Percentiles rank a stretch among this genome's conserved stretches.
phyloP scores from a whole-genome alignment of 2,329 filamentous ascomycete genomes.

The Pseudogymnoascus sp. region DNA sequence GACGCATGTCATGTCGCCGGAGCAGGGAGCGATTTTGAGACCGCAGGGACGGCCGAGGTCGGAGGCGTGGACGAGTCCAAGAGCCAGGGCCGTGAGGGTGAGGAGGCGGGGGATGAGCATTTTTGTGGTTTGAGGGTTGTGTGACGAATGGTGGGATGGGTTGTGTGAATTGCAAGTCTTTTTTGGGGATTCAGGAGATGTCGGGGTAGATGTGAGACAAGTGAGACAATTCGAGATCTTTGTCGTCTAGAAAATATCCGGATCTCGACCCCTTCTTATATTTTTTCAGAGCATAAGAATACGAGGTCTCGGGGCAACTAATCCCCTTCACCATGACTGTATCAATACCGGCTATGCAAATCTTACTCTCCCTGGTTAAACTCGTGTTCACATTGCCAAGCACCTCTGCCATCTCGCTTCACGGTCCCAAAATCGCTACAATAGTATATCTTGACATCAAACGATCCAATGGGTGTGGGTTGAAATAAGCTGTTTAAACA shows the following conservation, averaged over 20 bases:
- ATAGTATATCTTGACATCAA: not conserved
- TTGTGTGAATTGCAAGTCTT: not conserved
- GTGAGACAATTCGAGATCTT: not conserved
- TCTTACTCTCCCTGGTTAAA: not conserved
- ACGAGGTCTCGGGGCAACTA: not conserved
- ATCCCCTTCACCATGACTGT: not conserved
- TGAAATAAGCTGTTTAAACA: not conserved
- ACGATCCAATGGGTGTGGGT: not conserved
- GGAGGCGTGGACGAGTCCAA: not conserved
- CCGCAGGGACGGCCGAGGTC: conserved; percentile 18
- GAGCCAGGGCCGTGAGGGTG: not conserved
- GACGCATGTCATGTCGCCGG: conserved; percentile 38
- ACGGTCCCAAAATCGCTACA: not conserved
- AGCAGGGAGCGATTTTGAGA: conserved; percentile 40
- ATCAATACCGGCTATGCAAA: not conserved
- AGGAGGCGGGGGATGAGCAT: not conserved
- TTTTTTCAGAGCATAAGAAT: not conserved
- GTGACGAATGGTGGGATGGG: too few relatives aligned
- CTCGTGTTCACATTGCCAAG: not conserved
- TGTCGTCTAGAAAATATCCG: not conserved
- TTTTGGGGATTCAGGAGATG: not conserved
- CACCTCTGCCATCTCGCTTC: not conserved
- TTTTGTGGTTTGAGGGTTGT: not conserved
- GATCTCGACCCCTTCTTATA: not conserved
- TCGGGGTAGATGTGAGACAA: not conserved